These are phyloP conservation scores for Brettanomyces naardenensis DNA, from an alignment of 805 yeast genomes.

Conservation along the genomic window DNA sequence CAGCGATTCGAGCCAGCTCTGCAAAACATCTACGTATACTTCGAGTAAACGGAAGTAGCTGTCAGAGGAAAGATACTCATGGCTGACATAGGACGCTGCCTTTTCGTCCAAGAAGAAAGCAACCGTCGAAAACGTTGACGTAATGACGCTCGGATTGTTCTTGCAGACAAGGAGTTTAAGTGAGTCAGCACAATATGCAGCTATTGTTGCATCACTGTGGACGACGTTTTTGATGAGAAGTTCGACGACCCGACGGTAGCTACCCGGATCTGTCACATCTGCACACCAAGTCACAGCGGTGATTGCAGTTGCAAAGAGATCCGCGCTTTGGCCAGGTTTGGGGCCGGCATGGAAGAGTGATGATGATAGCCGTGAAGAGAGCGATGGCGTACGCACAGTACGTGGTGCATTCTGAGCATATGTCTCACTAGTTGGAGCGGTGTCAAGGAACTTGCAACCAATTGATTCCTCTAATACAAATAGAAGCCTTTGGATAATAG, in stretches of 20 bases:
- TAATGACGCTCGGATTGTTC: conserved; percentile 59
- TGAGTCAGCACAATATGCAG: conserved; percentile 56
- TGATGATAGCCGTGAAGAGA: conserved; percentile 26
- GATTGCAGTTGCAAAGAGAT: conserved; percentile 60
- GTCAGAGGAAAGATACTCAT: conserved; percentile 50
- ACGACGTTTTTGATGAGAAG: conserved; percentile 68
- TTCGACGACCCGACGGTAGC: conserved; percentile 63
- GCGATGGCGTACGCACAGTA: background rate
- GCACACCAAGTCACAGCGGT: conserved; percentile 71
- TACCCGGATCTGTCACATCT: conserved; percentile 19
- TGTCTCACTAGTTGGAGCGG: background rate
- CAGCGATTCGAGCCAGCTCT: conserved; percentile 73
- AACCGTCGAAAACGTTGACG: conserved; percentile 68
- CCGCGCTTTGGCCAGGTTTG: conserved; percentile 32
- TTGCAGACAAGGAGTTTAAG: conserved; percentile 59
- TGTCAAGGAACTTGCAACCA: conserved; percentile 30
- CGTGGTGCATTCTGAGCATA: background rate
- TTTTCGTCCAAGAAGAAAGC: conserved; percentile 75
- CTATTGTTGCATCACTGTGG: conserved; percentile 55
- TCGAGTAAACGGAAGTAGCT: conserved; percentile 54
- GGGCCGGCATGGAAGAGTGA: conserved; percentile 30
- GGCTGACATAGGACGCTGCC: conserved; percentile 45
- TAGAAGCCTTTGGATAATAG: conserved; percentile 45
- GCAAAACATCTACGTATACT: conserved; percentile 70
- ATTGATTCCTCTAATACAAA: conserved; percentile 52